Percentiles rank a stretch among this genome's conserved stretches.
phyloP scores from a whole-genome alignment of 345 rosid species.

The Eucalyptus leucophloia region DNA sequence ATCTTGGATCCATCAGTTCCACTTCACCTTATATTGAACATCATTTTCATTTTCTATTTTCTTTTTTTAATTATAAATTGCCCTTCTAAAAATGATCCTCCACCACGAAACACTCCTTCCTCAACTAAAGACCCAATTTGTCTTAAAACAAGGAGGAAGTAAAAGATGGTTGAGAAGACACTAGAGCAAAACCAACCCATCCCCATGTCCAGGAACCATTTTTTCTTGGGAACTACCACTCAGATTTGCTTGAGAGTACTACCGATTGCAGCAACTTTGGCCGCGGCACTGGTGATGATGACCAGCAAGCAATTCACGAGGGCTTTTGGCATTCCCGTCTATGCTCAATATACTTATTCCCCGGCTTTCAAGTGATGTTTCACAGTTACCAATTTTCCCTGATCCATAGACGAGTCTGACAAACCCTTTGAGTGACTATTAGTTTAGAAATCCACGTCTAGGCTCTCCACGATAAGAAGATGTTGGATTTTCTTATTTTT shows the following conservation, averaged over 20 bases:
- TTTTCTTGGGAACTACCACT: not conserved
- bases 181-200: not conserved
- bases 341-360: conserved; percentile 40
- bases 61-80: not conserved
- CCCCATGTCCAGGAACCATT: not conserved
- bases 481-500: not conserved
- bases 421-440: too few species aligned
- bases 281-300: conserved; percentile 29
- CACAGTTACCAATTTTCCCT: not conserved
- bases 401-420: not conserved
- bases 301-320: conserved; percentile 27
- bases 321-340: conserved; percentile 21
- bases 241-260: conserved; percentile 15
- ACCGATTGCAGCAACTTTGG: conserved; percentile 17
- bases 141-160: not conserved
- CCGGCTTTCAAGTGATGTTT: conserved; percentile 7
- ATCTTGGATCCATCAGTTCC: not conserved
- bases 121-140: conserved; percentile 6
- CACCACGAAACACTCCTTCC: not conserved
- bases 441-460: not conserved
- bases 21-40: not conserved
- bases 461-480: not conserved
- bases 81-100: not conserved
- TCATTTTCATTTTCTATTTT: not conserved
- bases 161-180: not conserved